Conservation (phyloP, 805 yeast genomes). For the Candida boidinii region DNA sequence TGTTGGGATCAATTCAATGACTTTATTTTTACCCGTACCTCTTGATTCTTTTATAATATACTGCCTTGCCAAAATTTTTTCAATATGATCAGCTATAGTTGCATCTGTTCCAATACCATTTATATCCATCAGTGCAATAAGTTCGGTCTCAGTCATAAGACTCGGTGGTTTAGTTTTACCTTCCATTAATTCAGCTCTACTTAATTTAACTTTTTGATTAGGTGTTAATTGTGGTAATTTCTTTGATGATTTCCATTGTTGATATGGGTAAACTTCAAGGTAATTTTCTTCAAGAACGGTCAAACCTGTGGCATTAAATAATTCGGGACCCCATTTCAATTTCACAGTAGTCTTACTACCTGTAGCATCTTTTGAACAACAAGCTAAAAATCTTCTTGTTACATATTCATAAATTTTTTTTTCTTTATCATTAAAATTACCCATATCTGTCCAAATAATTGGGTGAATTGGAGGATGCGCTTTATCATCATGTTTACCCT, state of each 20-base stretch:
- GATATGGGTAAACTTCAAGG: conserved; percentile 71
- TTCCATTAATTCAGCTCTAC: conserved; percentile 48
- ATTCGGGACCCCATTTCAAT: conserved; percentile 72
- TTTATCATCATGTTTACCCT: conserved; percentile 80
- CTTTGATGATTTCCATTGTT: conserved; percentile 64
- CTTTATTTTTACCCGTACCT: conserved; percentile 27
- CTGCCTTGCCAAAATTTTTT: conserved; percentile 59
- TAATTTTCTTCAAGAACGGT: conserved; percentile 68
- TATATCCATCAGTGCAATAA: conserved; percentile 89
- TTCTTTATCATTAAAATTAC: conserved; percentile 35
- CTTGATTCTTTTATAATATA: conserved; percentile 45
- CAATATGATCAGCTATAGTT: conserved; percentile 96
- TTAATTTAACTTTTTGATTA: conserved; percentile 50
- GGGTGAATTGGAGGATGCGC: conserved; percentile 99
- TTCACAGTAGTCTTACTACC: conserved; percentile 60
- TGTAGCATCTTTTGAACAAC: conserved; percentile 85
- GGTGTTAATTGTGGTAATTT: conserved; percentile 54
- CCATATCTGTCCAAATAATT: conserved; percentile 27
- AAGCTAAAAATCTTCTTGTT: conserved; percentile 78
- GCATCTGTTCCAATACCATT: conserved; percentile 99
- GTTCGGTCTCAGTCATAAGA: conserved; percentile 84
- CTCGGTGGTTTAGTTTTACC: conserved; percentile 80
- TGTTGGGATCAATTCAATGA: conserved; percentile 60
- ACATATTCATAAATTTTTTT: conserved; percentile 79
- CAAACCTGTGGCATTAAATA: conserved; percentile 65